These are phyloP conservation scores for Elaeagnus macrophylla DNA, from an alignment of 306 rosid genomes.

Conservation along the genomic window DNA sequence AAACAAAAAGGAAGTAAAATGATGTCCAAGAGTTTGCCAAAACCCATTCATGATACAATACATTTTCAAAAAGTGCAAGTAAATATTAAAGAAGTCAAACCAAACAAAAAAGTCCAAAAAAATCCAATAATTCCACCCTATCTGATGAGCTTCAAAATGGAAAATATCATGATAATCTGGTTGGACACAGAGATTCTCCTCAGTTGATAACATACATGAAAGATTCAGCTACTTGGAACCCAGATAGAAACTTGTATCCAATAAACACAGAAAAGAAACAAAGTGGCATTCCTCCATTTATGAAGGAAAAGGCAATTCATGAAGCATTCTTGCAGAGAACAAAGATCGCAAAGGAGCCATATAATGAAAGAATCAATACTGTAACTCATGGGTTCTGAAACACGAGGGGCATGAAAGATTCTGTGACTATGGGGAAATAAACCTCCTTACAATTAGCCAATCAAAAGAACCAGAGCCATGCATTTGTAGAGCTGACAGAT, in stretches of 20 bases:
- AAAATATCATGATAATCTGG: constrained; percentile 21
- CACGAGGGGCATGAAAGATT: too few relatives aligned
- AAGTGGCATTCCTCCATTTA: constrained; percentile 21
- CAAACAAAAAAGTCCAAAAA: constrained; percentile 24
- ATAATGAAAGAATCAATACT: constrained; percentile 37
- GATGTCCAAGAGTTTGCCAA: constrained; percentile 27
- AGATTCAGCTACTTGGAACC: constrained; percentile 19
- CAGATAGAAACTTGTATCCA: constrained; percentile 27
- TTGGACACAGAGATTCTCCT: constrained; percentile 20
- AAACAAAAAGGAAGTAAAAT: constrained; percentile 33
- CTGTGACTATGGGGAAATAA: too few relatives aligned
- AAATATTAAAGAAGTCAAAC: constrained; percentile 28
- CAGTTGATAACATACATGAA: constrained; percentile 21
- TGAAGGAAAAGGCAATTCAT: constrained; percentile 39
- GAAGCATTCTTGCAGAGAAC: constrained; percentile 30
- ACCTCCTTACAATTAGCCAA: too few relatives aligned
- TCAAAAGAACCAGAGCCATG: constrained; percentile 24
- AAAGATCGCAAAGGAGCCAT: constrained; percentile 27
- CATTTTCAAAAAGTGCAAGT: constrained; percentile 40
- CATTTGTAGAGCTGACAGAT: constrained; percentile 14
- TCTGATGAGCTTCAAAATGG: constrained; percentile 18
- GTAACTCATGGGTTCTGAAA: too few relatives aligned
- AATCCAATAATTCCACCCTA: constrained; percentile 18
- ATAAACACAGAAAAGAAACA: constrained; percentile 26
- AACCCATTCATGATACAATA: constrained; percentile 20